phyloP scores from a whole-genome alignment of 2,329 filamentous ascomycete genomes.

The Fusarium sarcochroum region DNA sequence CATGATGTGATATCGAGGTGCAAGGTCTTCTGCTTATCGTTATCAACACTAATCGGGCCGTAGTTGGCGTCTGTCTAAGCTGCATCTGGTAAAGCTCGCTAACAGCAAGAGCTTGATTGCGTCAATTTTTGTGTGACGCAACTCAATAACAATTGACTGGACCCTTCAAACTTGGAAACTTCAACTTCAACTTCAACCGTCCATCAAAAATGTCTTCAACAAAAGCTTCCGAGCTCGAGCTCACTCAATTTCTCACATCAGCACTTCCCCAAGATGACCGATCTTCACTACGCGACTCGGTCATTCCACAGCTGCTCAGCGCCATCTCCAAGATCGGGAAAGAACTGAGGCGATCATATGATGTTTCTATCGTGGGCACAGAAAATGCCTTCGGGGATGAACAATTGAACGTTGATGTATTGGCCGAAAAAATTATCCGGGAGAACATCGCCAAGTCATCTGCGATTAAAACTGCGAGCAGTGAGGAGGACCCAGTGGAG shows the following conservation, averaged over 20 bases:
- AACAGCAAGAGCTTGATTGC: conserved; percentile 18
- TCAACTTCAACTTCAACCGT: background rate
- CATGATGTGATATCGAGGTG: conserved; percentile 23
- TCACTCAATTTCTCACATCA: conserved; percentile 25
- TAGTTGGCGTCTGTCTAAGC: conserved; percentile 1
- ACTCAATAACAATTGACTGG: background rate
- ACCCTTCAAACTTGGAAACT: background rate
- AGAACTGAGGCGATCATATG: conserved; percentile 60
- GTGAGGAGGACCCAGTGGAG: conserved; percentile 73
- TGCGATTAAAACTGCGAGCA: conserved; percentile 65
- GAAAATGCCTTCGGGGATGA: conserved; percentile 72
- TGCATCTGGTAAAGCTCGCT: conserved; percentile 1
- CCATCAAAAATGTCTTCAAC: conserved; percentile 24
- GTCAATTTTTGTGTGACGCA: conserved; percentile 39
- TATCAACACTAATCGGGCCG: conserved; percentile 30
- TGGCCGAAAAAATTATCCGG: conserved; percentile 64
- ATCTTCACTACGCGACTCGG: conserved; percentile 57
- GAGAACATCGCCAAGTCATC: conserved; percentile 59
- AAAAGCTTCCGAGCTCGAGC: conserved; percentile 10
- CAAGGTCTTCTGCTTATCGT: background rate
- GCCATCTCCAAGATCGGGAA: conserved; percentile 61
- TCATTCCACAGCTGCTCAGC: conserved; percentile 64
- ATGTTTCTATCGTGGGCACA: conserved; percentile 63
- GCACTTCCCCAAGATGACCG: conserved; percentile 43
- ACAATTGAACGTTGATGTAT: conserved; percentile 71